These are phyloP conservation scores for Zoysia japonica DNA, from an alignment of 176 grass and related monocot genomes.

Conservation along the genomic window DNA sequence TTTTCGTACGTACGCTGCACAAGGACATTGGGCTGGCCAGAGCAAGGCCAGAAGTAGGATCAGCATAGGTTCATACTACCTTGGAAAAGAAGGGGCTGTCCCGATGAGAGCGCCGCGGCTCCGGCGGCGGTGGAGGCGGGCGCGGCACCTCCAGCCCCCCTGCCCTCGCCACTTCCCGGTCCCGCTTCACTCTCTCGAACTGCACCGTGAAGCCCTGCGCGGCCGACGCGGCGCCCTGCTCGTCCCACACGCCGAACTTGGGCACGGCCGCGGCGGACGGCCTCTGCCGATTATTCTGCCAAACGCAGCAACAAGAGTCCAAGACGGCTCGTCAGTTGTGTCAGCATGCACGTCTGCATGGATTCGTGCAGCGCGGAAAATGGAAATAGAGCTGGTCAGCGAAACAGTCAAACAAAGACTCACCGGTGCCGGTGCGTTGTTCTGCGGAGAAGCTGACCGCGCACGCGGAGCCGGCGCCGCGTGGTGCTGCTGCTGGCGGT, in stretches of 20 bases:
- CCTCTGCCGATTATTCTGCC: conserved; percentile 39
- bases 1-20: not conserved
- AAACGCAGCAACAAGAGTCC: not conserved
- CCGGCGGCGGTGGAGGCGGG: conserved; percentile 41
- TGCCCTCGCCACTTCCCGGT: conserved; percentile 47
- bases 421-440: conserved; percentile 22
- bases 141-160: conserved; percentile 32
- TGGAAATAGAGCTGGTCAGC: not conserved
- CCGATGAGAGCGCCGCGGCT: not conserved
- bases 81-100: conserved; percentile 49
- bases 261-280: conserved; percentile 43
- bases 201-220: conserved; percentile 65
- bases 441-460: conserved; percentile 40
- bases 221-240: conserved; percentile 35
- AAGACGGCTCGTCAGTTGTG: not conserved
- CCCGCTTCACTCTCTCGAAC: conserved; percentile 69
- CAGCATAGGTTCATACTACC: conserved; percentile 29
- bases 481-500: not conserved
- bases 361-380: not conserved
- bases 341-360: not conserved
- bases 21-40: not conserved
- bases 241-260: conserved; percentile 73
- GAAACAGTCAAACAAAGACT: not conserved
- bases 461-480: conserved; percentile 17
- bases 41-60: not conserved